Base-by-base conservation (phyloP, 805 yeast genomes). In the Nakazawaea wyomingensis region DNA sequence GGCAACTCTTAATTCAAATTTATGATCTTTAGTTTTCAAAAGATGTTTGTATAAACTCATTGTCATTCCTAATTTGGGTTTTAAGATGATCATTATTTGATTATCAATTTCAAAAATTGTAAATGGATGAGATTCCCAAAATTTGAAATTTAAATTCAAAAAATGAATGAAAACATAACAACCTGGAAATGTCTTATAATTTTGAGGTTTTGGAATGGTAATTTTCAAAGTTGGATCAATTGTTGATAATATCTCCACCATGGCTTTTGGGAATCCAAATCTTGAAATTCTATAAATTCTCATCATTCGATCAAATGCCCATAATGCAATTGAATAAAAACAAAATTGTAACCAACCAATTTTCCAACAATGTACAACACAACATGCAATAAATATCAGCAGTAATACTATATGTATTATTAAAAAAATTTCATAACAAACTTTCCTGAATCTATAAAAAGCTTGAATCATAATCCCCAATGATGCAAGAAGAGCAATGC, bases 71-170 rank as follows among this genome's bases (percentile, higher is more conserved):
- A 64, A 65, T 48, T 78, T 72, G 3, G 66, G 68, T 53, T 72
- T 74, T 39, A 74, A 56, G 50, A 65, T 64, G 31, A 79, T 65
- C 35, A 66, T 66, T 39, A 71, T 59, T 22, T 71, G 61, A 13
- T 60, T 55, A 17, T 59, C 63, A 5, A 37, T 46, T 11, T 55
- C 49, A 33, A 66, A 28, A 56, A 60, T 46, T 57, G 84, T 76
- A 54, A 80, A 80, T 1, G 86, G 86, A 53, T 80, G 85, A 1
- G 82, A 76, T 49, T 80, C 83, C 77, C 82, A 75, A 47, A 78
- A 64, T 41, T 71, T 61, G 45, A 61, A 50, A 31, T 69, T 65
- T 18, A 51, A 46, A 29, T 55, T 59, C 7, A 75, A 52, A 45
- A 74, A 62, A 51, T 78, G 76, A 19, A 80, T 55, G 49, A 72